These are phyloP conservation scores for Boletus rubroflammeus DNA, from an alignment of 768 basidiomycete genomes.

Conservation along the genomic window DNA sequence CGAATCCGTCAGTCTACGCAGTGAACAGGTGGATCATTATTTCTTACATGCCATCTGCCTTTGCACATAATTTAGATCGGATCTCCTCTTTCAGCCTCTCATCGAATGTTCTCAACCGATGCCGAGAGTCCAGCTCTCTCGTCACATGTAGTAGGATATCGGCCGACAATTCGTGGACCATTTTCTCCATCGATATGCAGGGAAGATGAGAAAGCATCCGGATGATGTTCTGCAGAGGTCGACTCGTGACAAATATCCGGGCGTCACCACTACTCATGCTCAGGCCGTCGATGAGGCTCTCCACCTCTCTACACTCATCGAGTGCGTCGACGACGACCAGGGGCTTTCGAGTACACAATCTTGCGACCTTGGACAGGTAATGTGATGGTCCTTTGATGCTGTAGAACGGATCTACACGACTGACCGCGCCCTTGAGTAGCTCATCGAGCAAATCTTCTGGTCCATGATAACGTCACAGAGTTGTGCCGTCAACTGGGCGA, in stretches of 20 bases:
- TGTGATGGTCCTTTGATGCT: not conserved
- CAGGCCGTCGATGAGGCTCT: constrained; percentile 13
- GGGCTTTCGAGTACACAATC: not conserved
- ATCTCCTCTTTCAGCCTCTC: constrained; percentile 8
- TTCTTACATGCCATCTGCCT: constrained; percentile 23
- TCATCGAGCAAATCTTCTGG: not conserved
- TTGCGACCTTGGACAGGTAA: not conserved
- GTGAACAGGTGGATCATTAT: not conserved
- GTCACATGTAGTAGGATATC: constrained; percentile 13
- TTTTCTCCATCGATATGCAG: constrained; percentile 9
- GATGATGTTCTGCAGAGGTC: constrained; percentile 5
- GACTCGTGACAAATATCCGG: constrained; percentile 8
- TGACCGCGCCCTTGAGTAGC: constrained; percentile 2
- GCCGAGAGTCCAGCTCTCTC: constrained; percentile 7
- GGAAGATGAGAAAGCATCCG: not conserved
- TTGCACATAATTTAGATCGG: not conserved
- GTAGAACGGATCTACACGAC: not conserved
- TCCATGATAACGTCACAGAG: not conserved
- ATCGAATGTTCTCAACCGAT: constrained; percentile 2
- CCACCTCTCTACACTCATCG: constrained; percentile 17
- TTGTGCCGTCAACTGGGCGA: constrained; percentile 9
- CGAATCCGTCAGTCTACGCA: not conserved
- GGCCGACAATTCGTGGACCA: not conserved
- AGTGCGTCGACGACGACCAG: constrained; percentile 21
- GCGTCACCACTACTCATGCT: not conserved